These are phyloP conservation scores for Salix dunnii DNA, from an alignment of 345 rosid species.

Conservation along the genomic window DNA sequence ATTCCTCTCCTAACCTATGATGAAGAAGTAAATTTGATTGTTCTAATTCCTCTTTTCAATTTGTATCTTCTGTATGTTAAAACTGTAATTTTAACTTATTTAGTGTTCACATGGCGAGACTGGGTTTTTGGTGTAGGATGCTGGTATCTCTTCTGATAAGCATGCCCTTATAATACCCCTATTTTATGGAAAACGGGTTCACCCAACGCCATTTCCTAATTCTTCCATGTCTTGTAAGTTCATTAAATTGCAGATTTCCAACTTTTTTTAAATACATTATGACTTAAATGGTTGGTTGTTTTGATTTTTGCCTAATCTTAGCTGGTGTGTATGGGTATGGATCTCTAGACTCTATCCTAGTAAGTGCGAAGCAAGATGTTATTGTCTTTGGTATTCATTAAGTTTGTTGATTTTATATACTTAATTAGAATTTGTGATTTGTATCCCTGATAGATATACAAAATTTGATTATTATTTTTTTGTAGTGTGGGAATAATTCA, in stretches of 20 bases:
- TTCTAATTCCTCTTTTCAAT: not conserved
- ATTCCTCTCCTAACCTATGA: conserved; percentile 69
- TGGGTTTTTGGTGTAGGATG: conserved; percentile 40
- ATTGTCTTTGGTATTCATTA: not conserved
- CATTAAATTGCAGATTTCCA: not conserved
- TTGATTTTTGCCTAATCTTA: not conserved
- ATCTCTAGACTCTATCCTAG: conserved; percentile 82
- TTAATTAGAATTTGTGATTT: not conserved
- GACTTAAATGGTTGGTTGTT: not conserved
- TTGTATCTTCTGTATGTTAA: not conserved
- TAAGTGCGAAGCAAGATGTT: conserved; percentile 30
- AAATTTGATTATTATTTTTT: not conserved
- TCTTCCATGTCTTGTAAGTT: conserved; percentile 54
- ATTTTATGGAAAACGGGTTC: conserved; percentile 45
- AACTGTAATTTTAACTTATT: not conserved
- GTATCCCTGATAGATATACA: not conserved
- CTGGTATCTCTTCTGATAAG: conserved; percentile 58
- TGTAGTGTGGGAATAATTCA: conserved; percentile 73
- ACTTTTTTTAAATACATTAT: not conserved
- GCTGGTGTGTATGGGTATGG: conserved; percentile 24
- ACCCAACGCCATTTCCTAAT: conserved; percentile 51
- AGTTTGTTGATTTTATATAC: conserved; percentile 3
- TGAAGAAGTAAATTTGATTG: conserved; percentile 49
- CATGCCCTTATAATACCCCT: conserved; percentile 80
- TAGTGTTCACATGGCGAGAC: no score